Evolutionary conservation across 768 basidiomycete species (phyloP), one percentile per base, ranked within the genome.

Genomic region (Ephemerocybe angulata): DNA sequence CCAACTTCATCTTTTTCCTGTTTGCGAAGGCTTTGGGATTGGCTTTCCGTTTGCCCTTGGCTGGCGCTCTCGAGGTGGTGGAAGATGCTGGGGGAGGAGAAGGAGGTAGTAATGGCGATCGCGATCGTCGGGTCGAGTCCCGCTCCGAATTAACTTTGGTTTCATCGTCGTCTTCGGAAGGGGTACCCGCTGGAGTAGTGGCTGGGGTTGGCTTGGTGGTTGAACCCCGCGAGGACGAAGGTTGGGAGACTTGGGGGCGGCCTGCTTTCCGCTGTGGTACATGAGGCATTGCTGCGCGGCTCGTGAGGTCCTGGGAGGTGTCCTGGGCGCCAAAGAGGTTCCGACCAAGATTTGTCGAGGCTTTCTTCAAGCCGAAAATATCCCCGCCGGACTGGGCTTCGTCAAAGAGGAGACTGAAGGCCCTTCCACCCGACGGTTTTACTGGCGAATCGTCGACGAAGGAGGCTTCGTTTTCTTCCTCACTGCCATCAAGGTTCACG

Each of bases 401-500:
- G 25, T 88, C 81, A 64, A 92, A 92, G 43, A 92, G 69, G 27
- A 80, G 68, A 58, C 80, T 83, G 72, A 90, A 92, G 2, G 76
- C 76, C 65, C 81, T 86, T 50, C 78, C 77, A 42, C 79, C 78
- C 24, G 71, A 70, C 2, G 72, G 72, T 65, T 91, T 91, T 51
- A 84, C 73, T 8, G 90, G 90, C 4, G 90, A 88, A 63, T 90
- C 83, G 29, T 76, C 81, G 4, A 92, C 75, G 63, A 87, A 85
- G 11, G 78, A 81, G 24, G 73, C 73, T 37, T 72, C 71, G 54
- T 72, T 73, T 5, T 70, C 71, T 33, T 71, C 69, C 35, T 70
- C 70, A 52, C 43, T 49, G 27, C 60, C 61, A 4, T 61, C 54
- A n/a, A n/a, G n/a, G n/a, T n/a, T n/a, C n/a, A n/a, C n/a, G n/a